Evolutionary conservation across 257 asterid genomes (phyloP).

Genomic region (Fraxinus cuspidata): DNA sequence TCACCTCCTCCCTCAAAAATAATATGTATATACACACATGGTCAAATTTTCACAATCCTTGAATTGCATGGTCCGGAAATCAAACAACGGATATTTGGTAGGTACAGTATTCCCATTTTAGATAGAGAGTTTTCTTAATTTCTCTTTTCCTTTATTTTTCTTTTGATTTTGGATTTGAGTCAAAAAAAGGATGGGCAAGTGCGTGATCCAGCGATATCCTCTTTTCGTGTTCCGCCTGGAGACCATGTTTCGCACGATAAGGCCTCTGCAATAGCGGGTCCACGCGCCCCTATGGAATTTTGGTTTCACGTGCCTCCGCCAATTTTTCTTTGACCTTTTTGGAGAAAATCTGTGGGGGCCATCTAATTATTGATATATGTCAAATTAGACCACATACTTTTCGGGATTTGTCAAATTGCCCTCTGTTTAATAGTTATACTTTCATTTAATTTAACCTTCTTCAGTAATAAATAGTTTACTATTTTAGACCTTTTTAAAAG

Average conservation of each 20-base stretch:
- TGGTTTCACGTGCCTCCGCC: too few species aligned
- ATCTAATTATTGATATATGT: too few species aligned
- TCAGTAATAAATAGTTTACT: too few species aligned
- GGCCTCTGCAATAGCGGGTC: background rate
- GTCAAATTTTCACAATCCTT: slow-evolving; percentile 27
- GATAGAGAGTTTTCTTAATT: background rate
- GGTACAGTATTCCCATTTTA: slow-evolving; percentile 1
- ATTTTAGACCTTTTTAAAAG: too few species aligned
- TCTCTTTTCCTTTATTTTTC: background rate
- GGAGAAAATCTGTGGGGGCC: too few species aligned
- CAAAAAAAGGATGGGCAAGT: background rate
- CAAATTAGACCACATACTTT: too few species aligned
- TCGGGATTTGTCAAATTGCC: too few species aligned
- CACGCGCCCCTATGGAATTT: background rate
- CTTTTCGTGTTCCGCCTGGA: slow-evolving; percentile 28
- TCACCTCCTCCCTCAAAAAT: slow-evolving; percentile 19
- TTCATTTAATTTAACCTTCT: too few species aligned
- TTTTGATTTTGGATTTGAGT: background rate
- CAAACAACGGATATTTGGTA: slow-evolving; percentile 8
- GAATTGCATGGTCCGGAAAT: slow-evolving; percentile 29
- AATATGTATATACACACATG: slow-evolving; percentile 16
- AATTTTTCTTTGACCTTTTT: too few species aligned
- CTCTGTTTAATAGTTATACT: too few species aligned
- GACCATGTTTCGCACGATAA: background rate
- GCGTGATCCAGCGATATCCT: background rate